A percentile compares a stretch with the other conserved stretches of the same genome.
These are phyloP conservation scores for Kickxella alabastrina DNA, from an alignment of 192 early-diverging fungal genomes.

Conservation along the genomic window DNA sequence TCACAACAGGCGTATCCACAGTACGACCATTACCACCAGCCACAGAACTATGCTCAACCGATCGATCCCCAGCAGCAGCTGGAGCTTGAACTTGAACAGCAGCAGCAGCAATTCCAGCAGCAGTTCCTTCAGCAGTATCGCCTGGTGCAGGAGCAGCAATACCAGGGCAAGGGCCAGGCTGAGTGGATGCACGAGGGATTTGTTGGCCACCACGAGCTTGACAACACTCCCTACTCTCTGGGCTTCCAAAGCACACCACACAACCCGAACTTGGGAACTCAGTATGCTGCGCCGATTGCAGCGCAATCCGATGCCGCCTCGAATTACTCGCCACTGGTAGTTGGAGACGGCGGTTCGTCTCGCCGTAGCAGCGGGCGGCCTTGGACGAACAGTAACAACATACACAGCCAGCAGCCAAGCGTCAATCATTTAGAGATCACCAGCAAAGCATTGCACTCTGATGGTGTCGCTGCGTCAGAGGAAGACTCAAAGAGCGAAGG, in stretches of 20 bases:
- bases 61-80: slow-evolving; percentile 30
- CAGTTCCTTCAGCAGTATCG: slow-evolving; percentile 42
- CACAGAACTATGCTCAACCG: slow-evolving; percentile 1
- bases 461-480: neutral
- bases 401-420: neutral
- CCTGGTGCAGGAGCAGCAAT: slow-evolving; percentile 32
- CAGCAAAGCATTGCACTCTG: too few relatives aligned
- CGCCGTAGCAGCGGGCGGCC: neutral
- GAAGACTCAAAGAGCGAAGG: slow-evolving; percentile 1
- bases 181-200: slow-evolving; percentile 41
- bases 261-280: slow-evolving; percentile 28
- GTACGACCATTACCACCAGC: slow-evolving; percentile 1
- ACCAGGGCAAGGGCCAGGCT: slow-evolving; percentile 9
- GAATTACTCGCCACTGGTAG: neutral
- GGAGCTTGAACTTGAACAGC: slow-evolving; percentile 40
- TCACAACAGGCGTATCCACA: slow-evolving; percentile 1
- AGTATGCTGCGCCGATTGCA: slow-evolving; percentile 3
- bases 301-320: slow-evolving; percentile 1
- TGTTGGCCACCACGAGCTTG: slow-evolving; percentile 13
- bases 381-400: neutral
- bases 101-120: slow-evolving; percentile 48
- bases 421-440: neutral
- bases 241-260: slow-evolving; percentile 35
- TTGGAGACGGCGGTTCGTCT: neutral
- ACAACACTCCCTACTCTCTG: slow-evolving; percentile 15